These are phyloP conservation scores for Penicillium hordei DNA, from an alignment of 2,329 filamentous ascomycete species.

Conservation along the genomic window DNA sequence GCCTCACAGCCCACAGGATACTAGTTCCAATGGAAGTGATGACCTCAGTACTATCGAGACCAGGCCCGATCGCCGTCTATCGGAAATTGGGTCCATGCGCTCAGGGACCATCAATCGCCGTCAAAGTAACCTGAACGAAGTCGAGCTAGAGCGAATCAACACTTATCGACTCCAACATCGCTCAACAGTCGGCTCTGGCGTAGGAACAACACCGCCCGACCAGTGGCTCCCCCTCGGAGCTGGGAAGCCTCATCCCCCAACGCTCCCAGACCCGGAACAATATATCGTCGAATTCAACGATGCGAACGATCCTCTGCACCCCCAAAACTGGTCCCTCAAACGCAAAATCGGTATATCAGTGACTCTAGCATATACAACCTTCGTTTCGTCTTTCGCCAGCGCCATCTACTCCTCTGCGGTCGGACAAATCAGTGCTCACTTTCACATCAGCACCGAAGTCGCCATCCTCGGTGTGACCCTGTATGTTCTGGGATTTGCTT, in stretches of 20 bases:
- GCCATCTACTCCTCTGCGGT: constrained; percentile 71
- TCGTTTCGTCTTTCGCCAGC: constrained; percentile 52
- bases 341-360: constrained; percentile 40
- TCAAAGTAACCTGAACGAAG: constrained; percentile 20
- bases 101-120: constrained; percentile 19
- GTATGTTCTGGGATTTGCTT: constrained; percentile 54
- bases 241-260: constrained; percentile 36
- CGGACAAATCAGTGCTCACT: constrained; percentile 50
- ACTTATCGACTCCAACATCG: constrained; percentile 29
- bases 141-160: constrained; percentile 32
- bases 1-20: constrained; percentile 1
- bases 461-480: constrained; percentile 50
- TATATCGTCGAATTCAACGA: constrained; percentile 58
- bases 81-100: constrained; percentile 1
- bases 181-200: constrained; percentile 29
- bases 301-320: constrained; percentile 51
- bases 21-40: constrained; percentile 9
- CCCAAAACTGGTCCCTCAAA: constrained; percentile 51
- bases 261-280: constrained; percentile 51
- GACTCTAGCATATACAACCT: constrained; percentile 47
- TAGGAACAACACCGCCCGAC: constrained; percentile 17
- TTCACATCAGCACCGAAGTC: constrained; percentile 47
- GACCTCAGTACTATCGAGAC: constrained; percentile 4
- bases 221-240: constrained; percentile 31
- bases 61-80: neutral